Conservation (phyloP, 306 rosid species). For the Medicago ruthenica region DNA sequence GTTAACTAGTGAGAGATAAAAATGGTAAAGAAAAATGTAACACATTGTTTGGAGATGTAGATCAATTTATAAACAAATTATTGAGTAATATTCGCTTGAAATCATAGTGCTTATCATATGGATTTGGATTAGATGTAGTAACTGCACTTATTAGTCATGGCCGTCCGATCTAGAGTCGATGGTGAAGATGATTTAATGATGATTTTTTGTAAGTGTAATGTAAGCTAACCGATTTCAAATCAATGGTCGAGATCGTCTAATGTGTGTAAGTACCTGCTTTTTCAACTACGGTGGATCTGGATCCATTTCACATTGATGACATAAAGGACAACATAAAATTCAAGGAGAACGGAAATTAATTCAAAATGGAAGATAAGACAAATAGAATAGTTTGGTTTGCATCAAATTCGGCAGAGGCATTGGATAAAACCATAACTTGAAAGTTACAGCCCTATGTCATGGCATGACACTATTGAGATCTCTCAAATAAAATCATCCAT, state of each 20-base stretch:
- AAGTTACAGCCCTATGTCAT: background rate
- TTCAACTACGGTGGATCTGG: too few relatives aligned
- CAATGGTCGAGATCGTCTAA: too few relatives aligned
- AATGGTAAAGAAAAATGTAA: slow-evolving; percentile 20
- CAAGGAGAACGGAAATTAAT: background rate
- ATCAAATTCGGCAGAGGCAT: slow-evolving; percentile 42
- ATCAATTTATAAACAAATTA: slow-evolving; percentile 38
- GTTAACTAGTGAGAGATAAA: background rate
- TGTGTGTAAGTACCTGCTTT: too few relatives aligned
- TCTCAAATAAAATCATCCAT: background rate
- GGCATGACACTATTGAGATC: background rate
- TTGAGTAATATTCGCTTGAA: background rate
- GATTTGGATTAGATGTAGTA: background rate
- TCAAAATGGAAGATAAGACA: slow-evolving; percentile 41
- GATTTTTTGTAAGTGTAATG: background rate
- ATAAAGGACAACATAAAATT: slow-evolving; percentile 41
- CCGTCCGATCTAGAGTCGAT: background rate
- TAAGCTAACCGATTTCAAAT: background rate
- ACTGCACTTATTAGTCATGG: background rate
- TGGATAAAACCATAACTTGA: slow-evolving; percentile 40
- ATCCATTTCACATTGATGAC: background rate
- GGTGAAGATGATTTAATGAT: background rate
- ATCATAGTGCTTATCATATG: background rate
- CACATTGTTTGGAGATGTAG: background rate
- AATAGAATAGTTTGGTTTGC: slow-evolving; percentile 4